Evolutionary conservation across 1,284 basidiomycete genomes (phyloP).

Genomic region (Ceratobasidium sp.): DNA sequence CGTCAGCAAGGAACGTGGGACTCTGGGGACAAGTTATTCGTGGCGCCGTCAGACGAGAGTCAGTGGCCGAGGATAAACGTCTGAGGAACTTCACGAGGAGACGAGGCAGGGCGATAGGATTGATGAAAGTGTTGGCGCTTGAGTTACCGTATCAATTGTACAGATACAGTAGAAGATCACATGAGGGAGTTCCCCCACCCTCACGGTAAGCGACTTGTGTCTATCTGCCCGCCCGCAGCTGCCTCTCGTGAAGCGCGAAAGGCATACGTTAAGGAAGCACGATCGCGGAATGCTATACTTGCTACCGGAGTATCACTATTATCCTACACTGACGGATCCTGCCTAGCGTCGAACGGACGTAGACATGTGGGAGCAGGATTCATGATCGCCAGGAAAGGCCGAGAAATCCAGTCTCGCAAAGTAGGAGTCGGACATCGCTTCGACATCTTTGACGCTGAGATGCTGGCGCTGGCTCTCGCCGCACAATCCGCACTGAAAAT

Average conservation of each 20-base stretch:
- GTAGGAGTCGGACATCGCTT: neutral
- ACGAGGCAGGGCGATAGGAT: too few relatives aligned
- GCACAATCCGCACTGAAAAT: neutral
- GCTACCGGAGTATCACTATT: neutral
- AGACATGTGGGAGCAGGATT: neutral
- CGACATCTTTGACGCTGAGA: slow-evolving; percentile 25
- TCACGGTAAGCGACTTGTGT: neutral
- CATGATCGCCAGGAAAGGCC: neutral
- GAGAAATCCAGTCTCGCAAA: neutral
- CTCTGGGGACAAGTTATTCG: too few relatives aligned
- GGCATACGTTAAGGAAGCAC: neutral
- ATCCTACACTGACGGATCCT: slow-evolving; percentile 18
- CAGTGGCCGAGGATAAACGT: too few relatives aligned
- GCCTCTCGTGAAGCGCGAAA: neutral
- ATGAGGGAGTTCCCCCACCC: slow-evolving; percentile 13
- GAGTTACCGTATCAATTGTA: too few relatives aligned
- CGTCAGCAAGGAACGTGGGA: too few relatives aligned
- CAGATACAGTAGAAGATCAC: too few relatives aligned
- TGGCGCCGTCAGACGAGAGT: too few relatives aligned
- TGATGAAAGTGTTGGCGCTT: too few relatives aligned
- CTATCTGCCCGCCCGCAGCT: neutral
- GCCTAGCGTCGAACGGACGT: neutral
- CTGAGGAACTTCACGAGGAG: too few relatives aligned
- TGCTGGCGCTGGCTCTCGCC: slow-evolving; percentile 9
- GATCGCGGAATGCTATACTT: neutral